Evolutionary conservation across 345 rosid species (phyloP).

Genomic region (Iberis pinnata): DNA sequence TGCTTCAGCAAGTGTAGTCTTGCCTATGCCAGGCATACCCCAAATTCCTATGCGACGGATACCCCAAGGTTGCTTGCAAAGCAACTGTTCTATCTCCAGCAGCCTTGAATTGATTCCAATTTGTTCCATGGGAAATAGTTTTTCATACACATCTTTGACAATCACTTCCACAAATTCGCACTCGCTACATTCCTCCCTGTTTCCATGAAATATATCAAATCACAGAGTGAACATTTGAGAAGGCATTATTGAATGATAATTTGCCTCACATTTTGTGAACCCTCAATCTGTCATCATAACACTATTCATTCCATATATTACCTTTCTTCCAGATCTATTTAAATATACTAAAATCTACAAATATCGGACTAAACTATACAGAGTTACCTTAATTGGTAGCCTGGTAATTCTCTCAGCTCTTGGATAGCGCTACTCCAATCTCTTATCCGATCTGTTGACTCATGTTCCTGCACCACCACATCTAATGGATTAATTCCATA

Average conservation of each 20-base stretch:
- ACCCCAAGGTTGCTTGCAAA: conserved; percentile 18
- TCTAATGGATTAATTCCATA: conserved; percentile 13
- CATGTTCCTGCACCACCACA: neutral
- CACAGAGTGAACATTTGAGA: neutral
- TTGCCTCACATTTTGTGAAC: neutral
- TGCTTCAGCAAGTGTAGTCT: neutral
- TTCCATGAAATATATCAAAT: neutral
- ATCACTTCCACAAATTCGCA: conserved; percentile 16
- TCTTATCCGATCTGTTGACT: no score
- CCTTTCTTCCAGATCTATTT: neutral
- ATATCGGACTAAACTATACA: neutral
- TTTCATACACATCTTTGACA: neutral
- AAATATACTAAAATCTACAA: neutral
- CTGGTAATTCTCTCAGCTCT: neutral
- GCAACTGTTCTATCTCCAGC: neutral
- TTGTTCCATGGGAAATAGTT: neutral
- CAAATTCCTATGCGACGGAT: conserved; percentile 6
- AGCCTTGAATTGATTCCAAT: conserved; percentile 8
- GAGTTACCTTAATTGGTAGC: conserved; percentile 1
- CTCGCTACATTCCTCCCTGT: conserved; percentile 10
- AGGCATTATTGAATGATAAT: neutral
- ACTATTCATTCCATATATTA: neutral
- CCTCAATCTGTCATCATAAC: neutral
- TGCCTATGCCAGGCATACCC: conserved; percentile 9
- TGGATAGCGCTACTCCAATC: neutral